phyloP scores from a whole-genome alignment of 2,329 filamentous ascomycete genomes.

The Arthrobotrys pseudoclavata region DNA sequence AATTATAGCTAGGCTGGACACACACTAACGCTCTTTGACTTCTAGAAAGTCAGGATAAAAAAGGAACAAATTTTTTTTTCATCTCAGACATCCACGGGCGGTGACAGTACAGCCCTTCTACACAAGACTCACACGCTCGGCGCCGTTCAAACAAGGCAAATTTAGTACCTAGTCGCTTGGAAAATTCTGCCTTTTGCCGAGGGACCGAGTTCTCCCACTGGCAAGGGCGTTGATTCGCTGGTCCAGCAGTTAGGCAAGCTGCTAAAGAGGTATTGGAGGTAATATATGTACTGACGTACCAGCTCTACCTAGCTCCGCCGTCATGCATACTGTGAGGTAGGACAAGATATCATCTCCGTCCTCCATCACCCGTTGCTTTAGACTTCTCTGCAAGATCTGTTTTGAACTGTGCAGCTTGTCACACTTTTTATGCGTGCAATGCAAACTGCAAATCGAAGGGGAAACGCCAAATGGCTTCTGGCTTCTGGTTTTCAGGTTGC shows the following conservation, averaged over 20 bases:
- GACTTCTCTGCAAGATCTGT: conserved; percentile 39
- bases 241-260: conserved; percentile 2
- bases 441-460: conserved; percentile 6
- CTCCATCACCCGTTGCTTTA: conserved; percentile 9
- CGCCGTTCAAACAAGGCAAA: conserved; percentile 32
- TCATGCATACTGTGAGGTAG: conserved; percentile 10
- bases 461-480: conserved; percentile 34
- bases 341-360: conserved; percentile 27
- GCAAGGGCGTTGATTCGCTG: neutral
- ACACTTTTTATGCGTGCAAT: conserved; percentile 58
- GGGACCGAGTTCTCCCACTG: conserved; percentile 23
- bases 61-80: conserved; percentile 26
- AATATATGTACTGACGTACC: neutral
- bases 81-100: conserved; percentile 8
- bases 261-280: neutral
- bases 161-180: conserved; percentile 36
- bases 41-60: conserved; percentile 36
- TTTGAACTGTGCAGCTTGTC: conserved; percentile 24
- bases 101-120: conserved; percentile 30
- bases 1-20: conserved; percentile 37
- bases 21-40: conserved; percentile 27
- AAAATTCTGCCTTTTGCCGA: conserved; percentile 51
- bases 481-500: conserved; percentile 24
- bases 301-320: conserved; percentile 5
- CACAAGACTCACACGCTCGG: conserved; percentile 15